Evolutionary conservation across 2,329 filamentous ascomycete species (phyloP), one percentile per base, ranked within the genome.

Genomic region (Zymoseptoria brevis): DNA sequence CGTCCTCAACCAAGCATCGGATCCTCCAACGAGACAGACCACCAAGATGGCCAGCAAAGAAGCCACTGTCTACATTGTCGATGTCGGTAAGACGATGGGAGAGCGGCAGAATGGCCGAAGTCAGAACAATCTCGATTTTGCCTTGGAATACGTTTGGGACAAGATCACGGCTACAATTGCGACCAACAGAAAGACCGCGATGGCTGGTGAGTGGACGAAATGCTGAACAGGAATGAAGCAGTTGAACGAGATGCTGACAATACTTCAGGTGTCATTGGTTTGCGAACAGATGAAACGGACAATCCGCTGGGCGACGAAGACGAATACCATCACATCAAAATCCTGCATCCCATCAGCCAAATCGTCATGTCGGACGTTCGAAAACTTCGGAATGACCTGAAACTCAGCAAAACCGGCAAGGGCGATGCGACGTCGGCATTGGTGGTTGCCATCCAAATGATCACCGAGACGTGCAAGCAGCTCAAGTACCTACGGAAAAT

Each of bases 91-190:
- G 69, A 89, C 92, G n/a, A 96, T 96, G 89, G 87, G 81, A 59
- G 79, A 88, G 71, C 82, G 79, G 67, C 83, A 85, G 67, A 81
- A 84, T 75, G 90, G 87, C 24, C 85, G 94, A 65, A 72, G 78
- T 19, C 83, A 93, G 72, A 87, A 87, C 2, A 88, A 97, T 72
- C 82, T 99, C 19, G 90, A 96, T 61, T 99, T 87, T 85, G 84
- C 85, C 53, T 86, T 97, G 84, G 84, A 85, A 62, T 99, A 96
- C 75, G 83, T 97, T 54, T 99, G 93, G 92, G 93, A 97, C 79
- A 94, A 89, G 72, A 88, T 95, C 65, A 87, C 87, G 4, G 84
- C 83, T 7, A 90, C 86, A 3, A 87, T 85, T 45, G 78, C 80
- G 29, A 86, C 80, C n/a, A 86, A 84, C 26, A 83, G 89, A 54